Evolutionary conservation across 441 rosid genomes (phyloP), one percentile per base, ranked within the genome.

Genomic region (Gossypium davidsonii): DNA sequence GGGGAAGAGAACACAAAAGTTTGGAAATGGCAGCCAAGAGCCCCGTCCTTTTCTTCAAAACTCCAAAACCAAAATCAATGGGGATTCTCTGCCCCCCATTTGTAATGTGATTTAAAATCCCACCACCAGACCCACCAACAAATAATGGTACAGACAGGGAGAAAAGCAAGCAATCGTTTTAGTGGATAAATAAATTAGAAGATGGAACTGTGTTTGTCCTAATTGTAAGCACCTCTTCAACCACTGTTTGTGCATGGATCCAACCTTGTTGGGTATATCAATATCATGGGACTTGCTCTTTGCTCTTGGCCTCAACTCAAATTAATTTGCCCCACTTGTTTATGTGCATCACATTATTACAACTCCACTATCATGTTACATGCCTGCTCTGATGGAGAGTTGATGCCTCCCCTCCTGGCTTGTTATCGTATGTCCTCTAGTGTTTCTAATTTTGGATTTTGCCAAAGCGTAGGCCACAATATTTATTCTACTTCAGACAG

Each of bases 321-420:
- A 21, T 12, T 1, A 7, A 15, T 49, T 49, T 71, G 73, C 79
- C 79, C 79, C 82, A 73, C 76, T 79, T 81, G 8, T 75, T 74
- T 76, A 77, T 81, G 81, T 83, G 83, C 90, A 79, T 75, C 81
- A 74, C 76, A 66, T 70, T 73, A 81, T 88, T 87, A 83, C 88
- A 83, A 79, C 85, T 81, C 89, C 84, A 82, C 88, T 84, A 84
- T 78, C 88, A 87, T 71, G 91, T 80, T 87, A 87, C 86, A 81
- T 86, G 90, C 86, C 81, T 85, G 78, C 71, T 15, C 31, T 74
- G 28, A 79, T 86, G 86, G 88, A 80, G 81, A 84, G 80, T 70
- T 65, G 46, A 20, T 21, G 60, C 25, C 60, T 74, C 73, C 70
- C 10, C 6, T 23, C 62, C 49, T 44, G 65, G 21, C 79, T 74